phyloP scores from a whole-genome alignment of 352 stramenopile species.

The Halophytophthora polymorphica region DNA sequence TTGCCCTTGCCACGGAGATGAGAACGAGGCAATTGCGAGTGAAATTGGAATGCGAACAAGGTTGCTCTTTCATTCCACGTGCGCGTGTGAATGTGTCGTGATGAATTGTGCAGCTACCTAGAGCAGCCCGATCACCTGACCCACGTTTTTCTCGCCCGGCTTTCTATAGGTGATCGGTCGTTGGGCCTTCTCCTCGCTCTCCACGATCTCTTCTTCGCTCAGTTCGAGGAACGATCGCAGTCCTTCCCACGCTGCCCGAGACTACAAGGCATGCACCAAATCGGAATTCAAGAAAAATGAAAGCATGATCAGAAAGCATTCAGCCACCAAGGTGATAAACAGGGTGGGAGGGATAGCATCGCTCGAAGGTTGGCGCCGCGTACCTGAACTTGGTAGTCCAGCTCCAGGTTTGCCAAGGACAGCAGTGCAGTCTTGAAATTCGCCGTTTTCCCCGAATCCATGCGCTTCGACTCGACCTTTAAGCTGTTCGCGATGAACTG shows the following conservation, averaged over 20 bases:
- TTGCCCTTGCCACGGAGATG: background rate
- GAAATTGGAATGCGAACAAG: conserved; percentile 7
- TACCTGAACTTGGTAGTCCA: conserved; percentile 82
- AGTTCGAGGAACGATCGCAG: conserved; percentile 61
- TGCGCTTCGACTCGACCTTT: conserved; percentile 80
- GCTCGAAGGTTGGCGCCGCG: background rate
- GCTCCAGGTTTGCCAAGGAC: conserved; percentile 70
- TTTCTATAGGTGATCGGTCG: conserved; percentile 56
- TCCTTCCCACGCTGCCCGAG: conserved; percentile 68
- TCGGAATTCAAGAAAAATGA: background rate
- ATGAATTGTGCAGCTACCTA: conserved; percentile 24
- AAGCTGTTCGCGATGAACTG: conserved; percentile 86
- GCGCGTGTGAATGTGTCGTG: background rate
- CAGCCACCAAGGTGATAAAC: background rate
- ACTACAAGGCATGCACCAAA: conserved; percentile 27
- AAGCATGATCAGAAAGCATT: conserved; percentile 4
- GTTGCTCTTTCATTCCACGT: conserved; percentile 13
- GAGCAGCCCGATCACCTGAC: conserved; percentile 69
- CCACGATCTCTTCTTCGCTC: conserved; percentile 52
- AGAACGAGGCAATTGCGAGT: conserved; percentile 20
- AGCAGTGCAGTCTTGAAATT: conserved; percentile 80
- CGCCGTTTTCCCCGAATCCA: conserved; percentile 76
- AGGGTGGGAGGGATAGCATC: background rate
- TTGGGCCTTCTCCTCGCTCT: conserved; percentile 51
- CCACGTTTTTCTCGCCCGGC: conserved; percentile 63